Evolutionary conservation across 352 stramenopile species (phyloP).

Genomic region (Blastocystis hominis): DNA sequence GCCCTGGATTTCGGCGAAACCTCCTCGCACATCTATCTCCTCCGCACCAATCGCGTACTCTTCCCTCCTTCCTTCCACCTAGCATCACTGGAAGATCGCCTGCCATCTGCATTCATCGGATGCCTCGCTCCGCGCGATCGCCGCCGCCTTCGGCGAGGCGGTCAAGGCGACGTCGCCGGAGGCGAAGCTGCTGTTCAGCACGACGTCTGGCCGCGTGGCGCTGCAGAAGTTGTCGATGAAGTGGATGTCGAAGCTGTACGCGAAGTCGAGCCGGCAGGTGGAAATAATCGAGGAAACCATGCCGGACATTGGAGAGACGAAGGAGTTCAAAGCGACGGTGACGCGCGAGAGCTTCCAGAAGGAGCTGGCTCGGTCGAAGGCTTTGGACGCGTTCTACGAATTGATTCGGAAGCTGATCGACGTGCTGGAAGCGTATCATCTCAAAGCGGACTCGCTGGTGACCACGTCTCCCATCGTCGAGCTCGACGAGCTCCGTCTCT

Average conservation of each 20-base stretch:
- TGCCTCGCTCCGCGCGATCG: not conserved
- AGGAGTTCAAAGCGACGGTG: not conserved
- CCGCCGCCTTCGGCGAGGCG: not conserved
- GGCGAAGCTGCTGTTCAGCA: not conserved
- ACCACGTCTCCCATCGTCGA: not conserved
- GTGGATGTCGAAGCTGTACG: not conserved
- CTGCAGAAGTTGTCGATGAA: not conserved
- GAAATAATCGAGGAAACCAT: not conserved
- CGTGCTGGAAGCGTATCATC: not conserved
- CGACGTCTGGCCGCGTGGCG: too few relatives aligned
- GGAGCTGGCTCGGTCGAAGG: not conserved
- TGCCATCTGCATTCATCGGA: constrained; percentile 29
- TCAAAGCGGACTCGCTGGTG: not conserved
- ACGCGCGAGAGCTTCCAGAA: not conserved
- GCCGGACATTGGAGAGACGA: not conserved
- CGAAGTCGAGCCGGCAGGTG: not conserved
- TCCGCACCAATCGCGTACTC: not conserved
- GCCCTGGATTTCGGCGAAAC: constrained; percentile 35
- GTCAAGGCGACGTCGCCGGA: not conserved
- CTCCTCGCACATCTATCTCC: constrained; percentile 6
- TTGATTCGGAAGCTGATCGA: not conserved
- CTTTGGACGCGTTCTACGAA: not conserved
- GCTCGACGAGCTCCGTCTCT: not conserved
- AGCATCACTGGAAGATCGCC: constrained; percentile 36
- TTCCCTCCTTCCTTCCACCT: not conserved